phyloP scores from a whole-genome alignment of 495 filamentous ascomycete genomes.

The Parathielavia appendiculata region DNA sequence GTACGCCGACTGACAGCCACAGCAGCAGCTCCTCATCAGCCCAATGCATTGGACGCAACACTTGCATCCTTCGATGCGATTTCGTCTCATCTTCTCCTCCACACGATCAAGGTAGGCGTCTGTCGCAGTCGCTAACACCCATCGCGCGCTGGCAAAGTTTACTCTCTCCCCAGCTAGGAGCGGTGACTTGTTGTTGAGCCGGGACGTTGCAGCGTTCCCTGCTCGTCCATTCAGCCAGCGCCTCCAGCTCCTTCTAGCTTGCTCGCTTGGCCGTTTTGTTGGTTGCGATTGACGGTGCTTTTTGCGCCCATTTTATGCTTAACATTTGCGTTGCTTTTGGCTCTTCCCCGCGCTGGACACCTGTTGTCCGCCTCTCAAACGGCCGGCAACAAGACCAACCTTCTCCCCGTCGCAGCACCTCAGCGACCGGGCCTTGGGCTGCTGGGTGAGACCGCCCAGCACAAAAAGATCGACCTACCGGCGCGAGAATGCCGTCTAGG shows the following conservation, averaged over 20 bases:
- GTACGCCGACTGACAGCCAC: constrained; percentile 1
- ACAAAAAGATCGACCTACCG: neutral
- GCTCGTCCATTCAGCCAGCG: neutral
- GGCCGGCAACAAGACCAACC: too few relatives aligned
- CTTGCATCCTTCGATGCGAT: constrained; percentile 16
- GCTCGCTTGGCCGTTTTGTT: constrained; percentile 10
- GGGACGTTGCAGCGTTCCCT: neutral
- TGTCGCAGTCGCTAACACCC: constrained; percentile 6
- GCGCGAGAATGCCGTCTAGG: constrained; percentile 37
- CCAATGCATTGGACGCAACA: constrained; percentile 1
- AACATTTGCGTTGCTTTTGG: neutral
- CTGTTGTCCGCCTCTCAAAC: neutral
- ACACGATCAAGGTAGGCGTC: neutral
- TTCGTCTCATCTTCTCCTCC: constrained; percentile 20
- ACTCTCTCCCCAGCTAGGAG: constrained; percentile 4
- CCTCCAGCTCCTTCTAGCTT: constrained; percentile 1
- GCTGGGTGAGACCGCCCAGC: neutral
- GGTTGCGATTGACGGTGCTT: constrained; percentile 3
- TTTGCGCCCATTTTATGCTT: constrained; percentile 5
- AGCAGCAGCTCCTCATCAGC: neutral
- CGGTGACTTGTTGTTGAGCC: neutral
- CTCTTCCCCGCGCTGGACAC: neutral
- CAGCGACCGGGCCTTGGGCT: neutral
- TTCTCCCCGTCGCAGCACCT: neutral
- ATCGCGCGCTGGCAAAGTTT: constrained; percentile 8